Evolutionary conservation across 208 protist genomes (phyloP).

Genomic region (Leishmania aethiopica): DNA sequence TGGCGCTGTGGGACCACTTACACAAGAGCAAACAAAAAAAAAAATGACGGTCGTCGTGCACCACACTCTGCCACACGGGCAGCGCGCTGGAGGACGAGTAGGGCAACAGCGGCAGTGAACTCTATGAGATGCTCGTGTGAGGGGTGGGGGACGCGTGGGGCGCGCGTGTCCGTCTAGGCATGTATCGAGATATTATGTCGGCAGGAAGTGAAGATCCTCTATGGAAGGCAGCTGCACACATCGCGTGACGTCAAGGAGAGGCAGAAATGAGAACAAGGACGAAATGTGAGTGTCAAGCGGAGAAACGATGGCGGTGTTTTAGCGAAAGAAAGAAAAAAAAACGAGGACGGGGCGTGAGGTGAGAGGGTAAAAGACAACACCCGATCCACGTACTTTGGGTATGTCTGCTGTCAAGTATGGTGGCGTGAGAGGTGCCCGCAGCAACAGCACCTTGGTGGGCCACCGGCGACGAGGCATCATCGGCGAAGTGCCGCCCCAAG

Average conservation of each 20-base stretch:
- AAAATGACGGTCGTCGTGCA: not conserved
- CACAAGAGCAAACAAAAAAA: slow-evolving; percentile 6
- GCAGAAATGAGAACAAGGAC: not conserved
- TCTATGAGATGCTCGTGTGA: not conserved
- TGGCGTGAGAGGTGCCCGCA: not conserved
- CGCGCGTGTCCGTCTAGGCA: not conserved
- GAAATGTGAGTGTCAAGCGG: not conserved
- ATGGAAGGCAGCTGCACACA: not conserved
- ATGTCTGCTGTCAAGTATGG: not conserved
- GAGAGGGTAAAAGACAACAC: not conserved
- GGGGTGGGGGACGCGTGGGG: not conserved
- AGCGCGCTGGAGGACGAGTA: not conserved
- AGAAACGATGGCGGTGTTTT: not conserved
- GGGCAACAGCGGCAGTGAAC: not conserved
- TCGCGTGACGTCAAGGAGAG: not conserved
- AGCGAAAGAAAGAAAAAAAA: not conserved
- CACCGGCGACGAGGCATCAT: not conserved
- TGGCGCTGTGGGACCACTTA: too few species aligned
- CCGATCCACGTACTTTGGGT: not conserved
- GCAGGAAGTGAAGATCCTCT: not conserved
- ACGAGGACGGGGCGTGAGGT: too few species aligned
- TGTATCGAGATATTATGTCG: not conserved
- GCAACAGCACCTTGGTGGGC: too few species aligned
- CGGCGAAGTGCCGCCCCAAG: not conserved
- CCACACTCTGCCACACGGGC: not conserved